Conservation (phyloP, 805 yeast species). For the Starmerella stellata region DNA sequence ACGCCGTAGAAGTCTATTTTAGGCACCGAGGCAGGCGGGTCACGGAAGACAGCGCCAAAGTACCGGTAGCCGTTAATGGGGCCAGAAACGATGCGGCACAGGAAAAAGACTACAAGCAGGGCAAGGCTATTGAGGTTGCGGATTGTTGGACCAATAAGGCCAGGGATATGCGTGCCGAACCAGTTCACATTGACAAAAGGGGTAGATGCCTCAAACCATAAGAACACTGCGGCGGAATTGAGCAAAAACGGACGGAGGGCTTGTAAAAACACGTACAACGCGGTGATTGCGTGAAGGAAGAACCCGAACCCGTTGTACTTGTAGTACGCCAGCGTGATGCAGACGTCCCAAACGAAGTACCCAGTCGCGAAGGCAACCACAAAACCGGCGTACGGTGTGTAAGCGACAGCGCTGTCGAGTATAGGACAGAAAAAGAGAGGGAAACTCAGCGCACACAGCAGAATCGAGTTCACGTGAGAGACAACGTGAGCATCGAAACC, state of each 20-base stretch:
- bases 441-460: slow-evolving; percentile 39
- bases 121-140: slow-evolving; percentile 53
- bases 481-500: slow-evolving; percentile 86
- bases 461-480: slow-evolving; percentile 63
- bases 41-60: slow-evolving; percentile 22
- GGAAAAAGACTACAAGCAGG: slow-evolving; percentile 52
- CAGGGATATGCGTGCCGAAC: slow-evolving; percentile 70
- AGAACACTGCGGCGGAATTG: slow-evolving; percentile 66
- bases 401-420: slow-evolving; percentile 45
- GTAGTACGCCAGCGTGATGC: slow-evolving; percentile 46
- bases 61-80: slow-evolving; percentile 41
- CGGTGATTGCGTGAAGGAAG: slow-evolving; percentile 65
- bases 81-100: slow-evolving; percentile 75
- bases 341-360: slow-evolving; percentile 80
- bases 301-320: slow-evolving; percentile 65
- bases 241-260: slow-evolving; percentile 57
- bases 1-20: slow-evolving; percentile 32
- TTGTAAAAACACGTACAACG: slow-evolving; percentile 50
- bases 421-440: slow-evolving; percentile 49
- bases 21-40: slow-evolving; percentile 26
- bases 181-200: slow-evolving; percentile 92
- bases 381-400: slow-evolving; percentile 58
- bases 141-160: slow-evolving; percentile 36
- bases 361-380: slow-evolving; percentile 60
- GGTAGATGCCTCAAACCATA: slow-evolving; percentile 73